phyloP scores from a whole-genome alignment of 208 protist genomes.

The Acanthamoeba rhysodes region DNA sequence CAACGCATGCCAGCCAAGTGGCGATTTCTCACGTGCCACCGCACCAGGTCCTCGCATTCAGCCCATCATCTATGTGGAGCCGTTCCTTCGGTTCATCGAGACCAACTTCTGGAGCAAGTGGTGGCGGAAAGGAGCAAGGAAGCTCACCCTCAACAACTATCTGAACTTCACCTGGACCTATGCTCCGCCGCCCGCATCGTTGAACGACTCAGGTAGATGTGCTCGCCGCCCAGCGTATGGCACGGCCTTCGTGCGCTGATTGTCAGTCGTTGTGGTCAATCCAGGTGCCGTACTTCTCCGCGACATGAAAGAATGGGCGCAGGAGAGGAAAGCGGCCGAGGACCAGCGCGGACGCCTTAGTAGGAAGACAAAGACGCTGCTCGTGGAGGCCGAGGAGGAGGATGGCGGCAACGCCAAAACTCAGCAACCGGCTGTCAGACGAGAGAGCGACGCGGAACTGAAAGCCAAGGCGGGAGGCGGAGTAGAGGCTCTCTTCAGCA shows the following conservation, averaged over 20 bases:
- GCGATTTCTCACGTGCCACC: background rate
- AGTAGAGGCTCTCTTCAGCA: slow-evolving; percentile 7
- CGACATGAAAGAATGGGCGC: background rate
- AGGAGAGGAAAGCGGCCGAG: background rate
- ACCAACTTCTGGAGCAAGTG: slow-evolving; percentile 63
- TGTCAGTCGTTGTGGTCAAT: background rate
- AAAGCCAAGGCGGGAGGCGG: background rate
- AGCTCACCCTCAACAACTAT: slow-evolving; percentile 52
- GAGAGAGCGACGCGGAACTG: background rate
- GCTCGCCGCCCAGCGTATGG: background rate
- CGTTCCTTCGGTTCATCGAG: slow-evolving; percentile 64
- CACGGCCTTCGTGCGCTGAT: background rate
- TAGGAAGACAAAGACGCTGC: background rate
- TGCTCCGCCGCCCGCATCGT: background rate
- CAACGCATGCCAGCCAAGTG: background rate
- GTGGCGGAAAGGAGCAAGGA: slow-evolving; percentile 48
- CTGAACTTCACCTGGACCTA: slow-evolving; percentile 65
- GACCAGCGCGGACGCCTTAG: background rate
- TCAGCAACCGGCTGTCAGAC: background rate
- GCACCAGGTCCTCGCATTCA: slow-evolving; percentile 29
- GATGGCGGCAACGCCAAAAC: too few species aligned
- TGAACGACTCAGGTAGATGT: background rate
- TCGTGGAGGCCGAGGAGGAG: slow-evolving; percentile 15
- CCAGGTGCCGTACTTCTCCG: background rate
- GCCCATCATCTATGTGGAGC: slow-evolving; percentile 68